Conservation (phyloP, 108 stramenopile genomes). For the Nannochloropsis oceanica region DNA sequence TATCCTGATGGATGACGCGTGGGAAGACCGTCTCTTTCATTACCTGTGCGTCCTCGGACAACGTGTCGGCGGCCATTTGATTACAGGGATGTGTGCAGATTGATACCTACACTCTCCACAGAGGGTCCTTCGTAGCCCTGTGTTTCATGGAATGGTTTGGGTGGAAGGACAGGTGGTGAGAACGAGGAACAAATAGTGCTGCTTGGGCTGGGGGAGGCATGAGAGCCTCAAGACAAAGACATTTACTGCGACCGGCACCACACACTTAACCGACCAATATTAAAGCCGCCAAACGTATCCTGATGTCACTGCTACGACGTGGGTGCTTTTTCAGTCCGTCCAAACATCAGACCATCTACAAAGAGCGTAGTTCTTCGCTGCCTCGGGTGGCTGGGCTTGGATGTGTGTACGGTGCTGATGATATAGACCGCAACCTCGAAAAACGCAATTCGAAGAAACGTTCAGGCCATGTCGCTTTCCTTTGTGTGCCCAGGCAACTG, state of each 20-base stretch:
- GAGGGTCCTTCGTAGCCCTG: neutral
- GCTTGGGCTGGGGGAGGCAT: neutral
- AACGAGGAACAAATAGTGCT: neutral
- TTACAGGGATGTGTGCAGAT: neutral
- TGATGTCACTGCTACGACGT: no score
- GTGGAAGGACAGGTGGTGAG: neutral
- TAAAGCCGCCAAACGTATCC: no score
- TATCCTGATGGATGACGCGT: neutral
- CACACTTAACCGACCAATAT: neutral
- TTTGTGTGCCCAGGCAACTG: no score
- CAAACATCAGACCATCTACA: no score
- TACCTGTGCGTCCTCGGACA: neutral
- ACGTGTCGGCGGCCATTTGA: neutral
- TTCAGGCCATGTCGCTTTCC: no score
- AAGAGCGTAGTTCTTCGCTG: no score
- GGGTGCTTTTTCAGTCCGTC: no score
- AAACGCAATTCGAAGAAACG: no score
- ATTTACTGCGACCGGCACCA: neutral
- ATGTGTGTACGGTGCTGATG: no score
- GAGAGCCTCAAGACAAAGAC: neutral
- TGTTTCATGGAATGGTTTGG: neutral
- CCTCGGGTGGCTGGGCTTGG: no score
- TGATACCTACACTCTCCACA: neutral
- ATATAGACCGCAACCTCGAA: no score
- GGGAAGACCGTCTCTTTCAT: neutral